phyloP scores from a whole-genome alignment of 768 basidiomycete genomes.

The Trametes elegans region DNA sequence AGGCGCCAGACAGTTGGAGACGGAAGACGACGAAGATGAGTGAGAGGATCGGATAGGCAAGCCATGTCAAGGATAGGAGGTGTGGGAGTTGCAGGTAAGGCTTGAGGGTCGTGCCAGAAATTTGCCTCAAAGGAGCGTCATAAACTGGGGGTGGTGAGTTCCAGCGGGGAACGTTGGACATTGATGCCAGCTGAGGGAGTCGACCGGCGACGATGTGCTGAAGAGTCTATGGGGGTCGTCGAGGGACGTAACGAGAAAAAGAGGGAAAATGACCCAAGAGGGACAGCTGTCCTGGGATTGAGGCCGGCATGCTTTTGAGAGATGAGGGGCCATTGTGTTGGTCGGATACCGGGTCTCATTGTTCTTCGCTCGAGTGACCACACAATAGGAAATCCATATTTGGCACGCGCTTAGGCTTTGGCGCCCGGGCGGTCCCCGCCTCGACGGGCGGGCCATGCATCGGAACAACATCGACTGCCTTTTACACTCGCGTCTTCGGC shows the following conservation, averaged over 20 bases:
- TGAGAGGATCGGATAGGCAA: constrained; percentile 88
- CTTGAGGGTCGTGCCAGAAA: constrained; percentile 43
- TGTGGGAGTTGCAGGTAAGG: constrained; percentile 85
- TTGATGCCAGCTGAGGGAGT: constrained; percentile 25
- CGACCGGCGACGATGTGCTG: constrained; percentile 30
- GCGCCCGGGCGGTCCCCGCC: background rate
- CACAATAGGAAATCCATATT: constrained; percentile 17
- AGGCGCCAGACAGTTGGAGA: constrained; percentile 67
- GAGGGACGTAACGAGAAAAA: constrained; percentile 20
- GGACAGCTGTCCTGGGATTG: constrained; percentile 4
- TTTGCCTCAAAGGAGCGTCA: constrained; percentile 44
- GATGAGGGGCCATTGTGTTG: constrained; percentile 22
- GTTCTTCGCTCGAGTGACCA: constrained; percentile 9
- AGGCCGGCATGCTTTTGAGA: constrained; percentile 14
- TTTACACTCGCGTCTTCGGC: background rate
- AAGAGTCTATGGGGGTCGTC: constrained; percentile 22
- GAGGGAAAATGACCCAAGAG: constrained; percentile 19
- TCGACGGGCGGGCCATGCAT: background rate
- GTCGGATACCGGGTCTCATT: constrained; percentile 17
- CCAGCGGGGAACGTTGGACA: constrained; percentile 30
- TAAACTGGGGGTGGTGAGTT: constrained; percentile 53
- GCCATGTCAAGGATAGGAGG: constrained; percentile 84
- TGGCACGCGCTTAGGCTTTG: background rate
- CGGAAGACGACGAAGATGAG: constrained; percentile 86
- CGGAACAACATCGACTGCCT: background rate